Evolutionary conservation across 2,329 filamentous ascomycete species (phyloP).

Genomic region (Cryphonectria naterciae): DNA sequence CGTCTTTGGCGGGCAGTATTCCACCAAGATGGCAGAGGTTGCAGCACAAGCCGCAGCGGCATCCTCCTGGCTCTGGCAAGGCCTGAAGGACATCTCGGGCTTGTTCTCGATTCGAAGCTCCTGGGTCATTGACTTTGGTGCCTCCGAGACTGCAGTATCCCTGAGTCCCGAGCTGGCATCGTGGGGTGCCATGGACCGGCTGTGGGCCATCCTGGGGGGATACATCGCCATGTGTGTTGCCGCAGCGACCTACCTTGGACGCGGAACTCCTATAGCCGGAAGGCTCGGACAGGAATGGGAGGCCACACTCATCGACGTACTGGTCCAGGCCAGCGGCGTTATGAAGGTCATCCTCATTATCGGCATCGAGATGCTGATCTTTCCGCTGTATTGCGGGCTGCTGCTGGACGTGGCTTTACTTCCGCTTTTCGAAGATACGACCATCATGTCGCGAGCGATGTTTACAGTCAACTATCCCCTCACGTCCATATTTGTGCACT

Average conservation of each 20-base stretch:
- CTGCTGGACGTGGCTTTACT: conserved; percentile 87
- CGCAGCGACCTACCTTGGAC: conserved; percentile 78
- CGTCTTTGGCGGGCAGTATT: conserved; percentile 50
- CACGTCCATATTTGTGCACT: conserved; percentile 94
- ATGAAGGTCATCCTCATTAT: conserved; percentile 98
- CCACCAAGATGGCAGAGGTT: conserved; percentile 36
- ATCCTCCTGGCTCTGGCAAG: conserved; percentile 30
- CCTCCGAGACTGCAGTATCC: conserved; percentile 42
- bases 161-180: conserved; percentile 64
- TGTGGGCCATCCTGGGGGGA: conserved; percentile 76
- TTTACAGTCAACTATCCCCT: conserved; percentile 81
- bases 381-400: conserved; percentile 92
- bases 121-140: conserved; percentile 63
- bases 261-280: conserved; percentile 69
- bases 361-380: conserved; percentile 97
- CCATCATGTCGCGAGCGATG: conserved; percentile 73
- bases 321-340: conserved; percentile 93
- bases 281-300: conserved; percentile 68
- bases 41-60: conserved; percentile 31
- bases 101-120: conserved; percentile 51
- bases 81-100: conserved; percentile 40
- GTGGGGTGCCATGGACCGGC: conserved; percentile 69
- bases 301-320: conserved; percentile 75
- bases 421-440: conserved; percentile 84
- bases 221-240: conserved; percentile 77